Conservation (phyloP, 768 basidiomycete species). For the Naganishia vaughanmartiniae region DNA sequence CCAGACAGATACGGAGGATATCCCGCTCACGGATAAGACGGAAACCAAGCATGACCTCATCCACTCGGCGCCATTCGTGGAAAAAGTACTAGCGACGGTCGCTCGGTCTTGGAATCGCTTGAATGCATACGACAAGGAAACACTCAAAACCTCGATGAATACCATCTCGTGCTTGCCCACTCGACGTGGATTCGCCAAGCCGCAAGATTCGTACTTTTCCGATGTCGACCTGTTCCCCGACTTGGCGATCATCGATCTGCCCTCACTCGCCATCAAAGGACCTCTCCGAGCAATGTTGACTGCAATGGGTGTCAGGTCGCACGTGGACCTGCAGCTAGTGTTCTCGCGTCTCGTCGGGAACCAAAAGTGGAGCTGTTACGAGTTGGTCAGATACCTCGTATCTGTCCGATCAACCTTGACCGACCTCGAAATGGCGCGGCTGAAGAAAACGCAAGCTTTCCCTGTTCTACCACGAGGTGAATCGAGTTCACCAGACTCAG, state of each 20-base stretch:
- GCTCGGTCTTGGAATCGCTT: conserved; percentile 72
- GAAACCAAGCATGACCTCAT: conserved; percentile 62
- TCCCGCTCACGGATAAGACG: neutral
- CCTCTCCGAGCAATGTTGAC: conserved; percentile 63
- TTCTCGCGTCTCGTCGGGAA: conserved; percentile 65
- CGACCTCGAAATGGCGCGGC: conserved; percentile 60
- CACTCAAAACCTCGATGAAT: conserved; percentile 58
- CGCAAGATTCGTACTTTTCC: conserved; percentile 74
- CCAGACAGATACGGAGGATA: conserved; percentile 7
- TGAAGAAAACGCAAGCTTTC: conserved; percentile 71
- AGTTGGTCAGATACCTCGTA: conserved; percentile 82
- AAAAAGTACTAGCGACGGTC: conserved; percentile 68
- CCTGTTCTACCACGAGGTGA: conserved; percentile 48
- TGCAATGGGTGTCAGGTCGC: conserved; percentile 78
- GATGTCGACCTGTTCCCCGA: conserved; percentile 87
- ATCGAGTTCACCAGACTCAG: conserved; percentile 3
- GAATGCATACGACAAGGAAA: conserved; percentile 56
- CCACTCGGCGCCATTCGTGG: conserved; percentile 69
- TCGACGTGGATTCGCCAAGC: conserved; percentile 67
- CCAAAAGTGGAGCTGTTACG: conserved; percentile 72
- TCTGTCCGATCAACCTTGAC: conserved; percentile 68
- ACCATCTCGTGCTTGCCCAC: conserved; percentile 68
- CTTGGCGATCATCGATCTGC: conserved; percentile 71
- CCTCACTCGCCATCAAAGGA: conserved; percentile 65
- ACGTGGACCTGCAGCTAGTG: conserved; percentile 89